A percentile compares a stretch with the other conserved stretches of the same genome.
These are phyloP conservation scores for Fusarium sp. DNA, from an alignment of 2,329 filamentous ascomycete species.

Conservation along the genomic window DNA sequence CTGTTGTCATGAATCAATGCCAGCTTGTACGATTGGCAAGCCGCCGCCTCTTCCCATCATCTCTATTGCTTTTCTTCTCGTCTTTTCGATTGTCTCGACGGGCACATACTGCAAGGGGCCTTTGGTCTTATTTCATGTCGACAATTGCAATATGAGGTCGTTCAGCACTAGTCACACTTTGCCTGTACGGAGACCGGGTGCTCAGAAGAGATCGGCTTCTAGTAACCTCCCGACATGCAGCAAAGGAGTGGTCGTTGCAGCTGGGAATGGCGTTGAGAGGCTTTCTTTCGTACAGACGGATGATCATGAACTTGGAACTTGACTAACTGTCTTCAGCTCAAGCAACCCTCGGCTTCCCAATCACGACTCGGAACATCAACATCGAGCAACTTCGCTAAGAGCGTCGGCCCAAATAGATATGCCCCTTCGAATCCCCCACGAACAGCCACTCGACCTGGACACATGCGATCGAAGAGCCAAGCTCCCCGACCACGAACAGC, in stretches of 20 bases:
- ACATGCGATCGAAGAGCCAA: conserved; percentile 57
- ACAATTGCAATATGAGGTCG: background rate
- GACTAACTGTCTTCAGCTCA: conserved; percentile 46
- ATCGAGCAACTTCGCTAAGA: conserved; percentile 66
- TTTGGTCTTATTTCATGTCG: background rate
- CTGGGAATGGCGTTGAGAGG: conserved; percentile 14
- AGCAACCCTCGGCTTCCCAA: conserved; percentile 46
- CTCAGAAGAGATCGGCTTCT: conserved; percentile 12
- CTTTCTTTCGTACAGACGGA: conserved; percentile 15
- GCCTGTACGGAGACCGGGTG: conserved; percentile 1
- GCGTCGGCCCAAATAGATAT: conserved; percentile 67
- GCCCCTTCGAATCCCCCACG: conserved; percentile 58
- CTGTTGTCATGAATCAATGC: conserved; percentile 14
- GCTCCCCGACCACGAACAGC: conserved; percentile 53
- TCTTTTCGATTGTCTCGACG: conserved; percentile 11
- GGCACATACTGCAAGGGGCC: background rate
- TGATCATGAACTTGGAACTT: background rate
- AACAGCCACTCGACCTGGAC: conserved; percentile 60
- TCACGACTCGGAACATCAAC: conserved; percentile 55
- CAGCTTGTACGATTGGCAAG: background rate
- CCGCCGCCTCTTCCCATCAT: background rate
- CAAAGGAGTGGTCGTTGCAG: background rate
- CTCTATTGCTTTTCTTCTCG: conserved; percentile 2
- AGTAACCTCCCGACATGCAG: conserved; percentile 6
- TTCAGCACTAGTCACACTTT: background rate